Evolutionary conservation across 495 filamentous ascomycete genomes (phyloP).

Genomic region (Aspergillus homomorphus): DNA sequence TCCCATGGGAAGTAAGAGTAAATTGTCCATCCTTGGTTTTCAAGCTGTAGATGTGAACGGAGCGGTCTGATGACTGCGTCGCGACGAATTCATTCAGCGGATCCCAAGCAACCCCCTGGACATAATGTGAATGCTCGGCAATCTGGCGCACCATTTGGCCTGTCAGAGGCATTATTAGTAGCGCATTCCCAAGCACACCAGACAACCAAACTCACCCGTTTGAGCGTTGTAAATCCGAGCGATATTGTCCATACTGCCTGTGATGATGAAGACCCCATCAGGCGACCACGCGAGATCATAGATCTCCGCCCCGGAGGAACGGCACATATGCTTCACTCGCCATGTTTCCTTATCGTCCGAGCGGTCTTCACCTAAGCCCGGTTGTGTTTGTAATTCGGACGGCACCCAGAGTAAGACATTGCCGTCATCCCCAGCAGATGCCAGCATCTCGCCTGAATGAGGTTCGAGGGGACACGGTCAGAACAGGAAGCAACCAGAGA

Average conservation of each 20-base stretch:
- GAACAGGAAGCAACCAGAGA: not conserved
- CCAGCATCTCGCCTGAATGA: conserved; percentile 77
- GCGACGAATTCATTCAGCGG: conserved; percentile 97
- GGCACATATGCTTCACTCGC: conserved; percentile 96
- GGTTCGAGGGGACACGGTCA: conserved; percentile 23
- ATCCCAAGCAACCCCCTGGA: conserved; percentile 98
- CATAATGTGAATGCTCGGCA: conserved; percentile 97
- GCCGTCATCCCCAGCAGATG: conserved; percentile 93
- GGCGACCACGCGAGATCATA: conserved; percentile 99
- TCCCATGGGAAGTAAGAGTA: conserved; percentile 73
- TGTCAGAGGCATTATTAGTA: conserved; percentile 27
- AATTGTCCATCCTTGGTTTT: conserved; percentile 97
- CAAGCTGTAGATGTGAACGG: conserved; percentile 93
- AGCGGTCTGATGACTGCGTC: conserved; percentile 96
- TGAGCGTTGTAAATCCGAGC: conserved; percentile 95
- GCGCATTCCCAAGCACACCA: not conserved
- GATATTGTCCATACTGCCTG: conserved; percentile 98
- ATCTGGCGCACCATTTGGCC: conserved; percentile 93
- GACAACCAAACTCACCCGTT: conserved; percentile 59
- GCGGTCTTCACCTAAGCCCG: conserved; percentile 74
- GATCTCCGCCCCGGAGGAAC: conserved; percentile 87
- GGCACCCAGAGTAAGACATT: conserved; percentile 95
- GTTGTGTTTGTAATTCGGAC: conserved; percentile 64
- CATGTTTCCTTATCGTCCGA: conserved; percentile 95
- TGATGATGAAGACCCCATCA: conserved; percentile 94